Percentiles rank a stretch among this genome's conserved stretches.
These are phyloP conservation scores for Phylloporus arenicola DNA, from an alignment of 768 basidiomycete genomes.

Conservation along the genomic window DNA sequence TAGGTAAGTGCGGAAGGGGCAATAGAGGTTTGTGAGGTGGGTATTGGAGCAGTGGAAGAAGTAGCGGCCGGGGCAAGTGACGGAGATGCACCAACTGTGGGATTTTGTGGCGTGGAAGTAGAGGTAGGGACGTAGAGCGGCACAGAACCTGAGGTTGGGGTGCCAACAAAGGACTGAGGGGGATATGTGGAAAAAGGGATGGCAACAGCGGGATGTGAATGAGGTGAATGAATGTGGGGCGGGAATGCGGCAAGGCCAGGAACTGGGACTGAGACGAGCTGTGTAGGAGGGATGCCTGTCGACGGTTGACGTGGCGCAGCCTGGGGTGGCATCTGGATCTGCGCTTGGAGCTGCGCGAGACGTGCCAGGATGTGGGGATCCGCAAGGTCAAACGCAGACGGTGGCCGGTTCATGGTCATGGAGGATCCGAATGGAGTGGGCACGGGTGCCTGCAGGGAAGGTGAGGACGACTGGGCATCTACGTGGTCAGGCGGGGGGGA, in stretches of 20 bases:
- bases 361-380: slow-evolving; percentile 23
- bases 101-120: not conserved
- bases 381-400: slow-evolving; percentile 14
- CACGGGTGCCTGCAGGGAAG: not conserved
- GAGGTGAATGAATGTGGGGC: slow-evolving; percentile 1
- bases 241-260: not conserved
- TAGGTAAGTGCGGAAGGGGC: slow-evolving; percentile 42
- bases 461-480: slow-evolving; percentile 1
- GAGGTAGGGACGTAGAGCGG: not conserved
- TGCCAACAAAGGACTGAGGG: not conserved
- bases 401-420: not conserved
- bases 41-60: slow-evolving; percentile 2
- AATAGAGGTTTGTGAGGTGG: slow-evolving; percentile 6
- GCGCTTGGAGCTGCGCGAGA: slow-evolving; percentile 22
- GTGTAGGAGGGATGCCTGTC: not conserved
- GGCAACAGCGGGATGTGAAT: not conserved
- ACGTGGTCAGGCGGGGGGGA: slow-evolving; percentile 3
- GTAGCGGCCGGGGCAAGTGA: not conserved
- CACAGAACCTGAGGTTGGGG: not conserved
- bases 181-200: not conserved
- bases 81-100: not conserved
- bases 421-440: not conserved
- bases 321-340: slow-evolving; percentile 10
- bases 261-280: not conserved
- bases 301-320: slow-evolving; percentile 1